Conservation (phyloP, 2,329 filamentous ascomycete species). For the Stachybotrys elegans region DNA sequence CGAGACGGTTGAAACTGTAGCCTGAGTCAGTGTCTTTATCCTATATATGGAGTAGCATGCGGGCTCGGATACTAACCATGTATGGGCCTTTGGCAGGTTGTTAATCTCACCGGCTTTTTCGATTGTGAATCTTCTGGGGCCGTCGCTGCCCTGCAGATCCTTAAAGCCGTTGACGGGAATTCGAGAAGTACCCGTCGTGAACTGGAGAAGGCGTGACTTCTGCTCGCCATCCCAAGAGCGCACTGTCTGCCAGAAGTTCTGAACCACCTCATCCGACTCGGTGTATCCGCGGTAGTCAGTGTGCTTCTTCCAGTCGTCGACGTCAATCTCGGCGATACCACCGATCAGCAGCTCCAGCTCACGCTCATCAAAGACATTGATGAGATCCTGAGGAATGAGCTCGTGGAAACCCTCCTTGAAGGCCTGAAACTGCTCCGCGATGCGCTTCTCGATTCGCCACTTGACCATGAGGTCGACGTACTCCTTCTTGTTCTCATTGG, state of each 20-base stretch:
- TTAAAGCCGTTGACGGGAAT: conserved; percentile 99
- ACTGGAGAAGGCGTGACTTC: conserved; percentile 92
- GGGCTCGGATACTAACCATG: conserved; percentile 76
- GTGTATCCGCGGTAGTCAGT: conserved; percentile 99
- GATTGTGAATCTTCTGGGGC: conserved; percentile 92
- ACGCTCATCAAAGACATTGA: conserved; percentile 98
- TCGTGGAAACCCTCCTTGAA: conserved; percentile 98
- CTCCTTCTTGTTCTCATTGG: conserved; percentile 98
- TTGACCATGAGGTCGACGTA: conserved; percentile 98
- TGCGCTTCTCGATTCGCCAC: conserved; percentile 98
- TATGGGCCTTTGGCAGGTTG: conserved; percentile 94
- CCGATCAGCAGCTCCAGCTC: conserved; percentile 95
- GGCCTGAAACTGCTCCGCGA: conserved; percentile 96
- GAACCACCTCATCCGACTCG: conserved; percentile 93
- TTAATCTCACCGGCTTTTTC: conserved; percentile 91
- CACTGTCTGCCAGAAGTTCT: conserved; percentile 98
- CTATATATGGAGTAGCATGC: no score
- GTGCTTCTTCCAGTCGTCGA: conserved; percentile 99
- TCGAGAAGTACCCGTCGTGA: conserved; percentile 93
- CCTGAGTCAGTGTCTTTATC: no score
- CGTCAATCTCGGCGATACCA: conserved; percentile 99
- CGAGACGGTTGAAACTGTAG: conserved; percentile 87
- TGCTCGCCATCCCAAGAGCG: conserved; percentile 97
- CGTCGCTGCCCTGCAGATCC: conserved; percentile 94
- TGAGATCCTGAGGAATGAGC: conserved; percentile 89